Conservation (phyloP, 2,329 filamentous ascomycete genomes). For the Penicillium capsulatum region DNA sequence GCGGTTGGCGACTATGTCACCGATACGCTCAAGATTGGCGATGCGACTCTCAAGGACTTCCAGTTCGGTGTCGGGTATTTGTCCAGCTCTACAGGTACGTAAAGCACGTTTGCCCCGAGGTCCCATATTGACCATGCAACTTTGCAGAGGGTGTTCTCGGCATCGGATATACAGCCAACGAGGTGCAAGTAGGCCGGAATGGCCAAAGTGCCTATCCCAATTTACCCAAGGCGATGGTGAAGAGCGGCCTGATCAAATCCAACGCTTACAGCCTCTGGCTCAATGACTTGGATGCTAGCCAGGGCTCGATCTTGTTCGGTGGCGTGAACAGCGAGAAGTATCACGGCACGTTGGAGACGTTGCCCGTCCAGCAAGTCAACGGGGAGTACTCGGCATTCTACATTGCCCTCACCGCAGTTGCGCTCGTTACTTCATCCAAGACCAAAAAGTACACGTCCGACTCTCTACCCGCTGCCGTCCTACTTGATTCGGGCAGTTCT, state of each 20-base stretch:
- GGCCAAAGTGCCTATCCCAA: conserved; percentile 59
- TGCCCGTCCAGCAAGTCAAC: conserved; percentile 59
- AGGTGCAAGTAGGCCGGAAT: conserved; percentile 53
- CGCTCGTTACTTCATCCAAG: conserved; percentile 32
- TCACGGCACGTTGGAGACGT: conserved; percentile 57
- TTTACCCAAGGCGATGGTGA: conserved; percentile 61
- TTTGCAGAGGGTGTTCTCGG: conserved; percentile 78
- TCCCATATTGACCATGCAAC: too few species aligned
- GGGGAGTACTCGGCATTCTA: conserved; percentile 60
- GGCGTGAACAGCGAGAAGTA: conserved; percentile 67
- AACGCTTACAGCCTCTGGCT: conserved; percentile 72
- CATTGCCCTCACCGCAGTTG: conserved; percentile 62
- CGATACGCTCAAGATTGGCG: conserved; percentile 62
- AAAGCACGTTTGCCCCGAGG: background rate
- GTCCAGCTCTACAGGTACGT: conserved; percentile 47
- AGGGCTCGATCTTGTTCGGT: conserved; percentile 68
- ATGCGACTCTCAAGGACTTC: conserved; percentile 47
- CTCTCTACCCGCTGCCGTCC: conserved; percentile 39
- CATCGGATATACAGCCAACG: conserved; percentile 76
- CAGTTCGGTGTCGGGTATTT: conserved; percentile 59
- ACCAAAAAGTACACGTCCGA: conserved; percentile 31
- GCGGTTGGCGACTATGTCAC: conserved; percentile 75
- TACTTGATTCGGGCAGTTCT: conserved; percentile 40
- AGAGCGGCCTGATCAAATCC: conserved; percentile 58
- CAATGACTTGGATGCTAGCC: conserved; percentile 63